phyloP scores from a whole-genome alignment of 108 stramenopile species.

The Cyclotella baltica region DNA sequence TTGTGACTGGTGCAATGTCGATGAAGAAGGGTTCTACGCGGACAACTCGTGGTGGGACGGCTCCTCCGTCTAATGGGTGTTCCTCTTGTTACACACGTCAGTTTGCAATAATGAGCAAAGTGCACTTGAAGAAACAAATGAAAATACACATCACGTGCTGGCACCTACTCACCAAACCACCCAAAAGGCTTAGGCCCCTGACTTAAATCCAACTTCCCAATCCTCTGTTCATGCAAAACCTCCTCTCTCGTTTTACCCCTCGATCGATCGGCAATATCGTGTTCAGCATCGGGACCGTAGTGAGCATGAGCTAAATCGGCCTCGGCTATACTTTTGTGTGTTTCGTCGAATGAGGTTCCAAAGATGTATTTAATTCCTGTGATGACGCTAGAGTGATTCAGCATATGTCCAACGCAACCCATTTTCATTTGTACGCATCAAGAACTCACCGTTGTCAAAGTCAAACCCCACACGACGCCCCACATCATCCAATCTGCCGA shows the following conservation, averaged over 20 bases:
- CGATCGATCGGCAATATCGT: slow-evolving; percentile 62
- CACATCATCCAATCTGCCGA: slow-evolving; percentile 49
- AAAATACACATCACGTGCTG: background rate
- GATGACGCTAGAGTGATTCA: slow-evolving; percentile 14
- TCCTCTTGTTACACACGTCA: slow-evolving; percentile 61
- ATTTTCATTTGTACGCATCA: slow-evolving; percentile 12
- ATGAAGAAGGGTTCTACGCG: slow-evolving; percentile 87
- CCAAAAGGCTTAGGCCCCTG: slow-evolving; percentile 80
- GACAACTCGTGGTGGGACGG: slow-evolving; percentile 78
- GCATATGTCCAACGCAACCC: slow-evolving; percentile 36
- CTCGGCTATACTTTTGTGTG: slow-evolving; percentile 71
- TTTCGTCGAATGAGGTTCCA: slow-evolving; percentile 78
- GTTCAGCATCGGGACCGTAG: slow-evolving; percentile 57
- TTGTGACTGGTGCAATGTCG: slow-evolving; percentile 81
- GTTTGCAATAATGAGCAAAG: background rate
- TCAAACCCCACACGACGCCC: slow-evolving; percentile 48
- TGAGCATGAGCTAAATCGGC: slow-evolving; percentile 63
- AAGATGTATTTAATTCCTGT: slow-evolving; percentile 82
- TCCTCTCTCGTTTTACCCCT: slow-evolving; percentile 63
- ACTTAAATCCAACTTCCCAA: slow-evolving; percentile 49
- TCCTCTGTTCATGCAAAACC: slow-evolving; percentile 71
- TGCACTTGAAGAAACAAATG: slow-evolving; percentile 34
- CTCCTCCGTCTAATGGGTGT: slow-evolving; percentile 84
- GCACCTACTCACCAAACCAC: slow-evolving; percentile 45
- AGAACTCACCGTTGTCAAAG: slow-evolving; percentile 35